Evolutionary conservation across 108 stramenopile species (phyloP), one percentile per base, ranked within the genome.

Genomic region (Fistulifera pelliculosa): DNA sequence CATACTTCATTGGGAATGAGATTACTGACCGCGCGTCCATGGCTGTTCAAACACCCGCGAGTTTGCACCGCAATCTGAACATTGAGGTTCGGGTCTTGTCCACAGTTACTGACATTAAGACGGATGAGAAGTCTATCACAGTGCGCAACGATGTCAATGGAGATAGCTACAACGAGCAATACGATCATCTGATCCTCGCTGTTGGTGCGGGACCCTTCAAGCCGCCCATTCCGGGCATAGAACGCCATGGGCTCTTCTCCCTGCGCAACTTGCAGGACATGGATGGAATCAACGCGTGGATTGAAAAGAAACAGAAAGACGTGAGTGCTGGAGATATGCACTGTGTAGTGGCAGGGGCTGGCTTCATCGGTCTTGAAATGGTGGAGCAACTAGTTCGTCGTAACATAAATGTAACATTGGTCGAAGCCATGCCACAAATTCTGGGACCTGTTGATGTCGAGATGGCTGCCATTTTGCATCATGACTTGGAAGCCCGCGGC

Each of bases 361-460:
- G 77, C 15, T 83, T 83, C 54, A 58, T 83, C 21, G 81, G 81
- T 12, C 59, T 83, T 10, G 81, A 83, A 65, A 83, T 83, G 81
- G 77, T 83, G 1, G 81, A 83, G 57, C 81, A 83, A 56, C 61
- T 83, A 39, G 64, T 69, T 51, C 62, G 70, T 41, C 64, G 75
- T 26, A 69, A 69, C 3, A 65, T 75, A 26, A 61, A 83, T 14
- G 77, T 83, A 14, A 76, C 75, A 6, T 60, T 79, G 10, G 81
- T 79, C 42, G 81, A 83, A 60, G 74, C 79, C 77, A 59, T 76
- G 62, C 69, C 71, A 24, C 81, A 79, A 62, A 62, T 83, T 24
- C 35, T 83, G 22, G 77, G 73, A 15, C 77, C 81, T 0, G 19
- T 83, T 13, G 81, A 83, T 69, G 60, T 63, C 11, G 81, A 83